Conservation (phyloP, 225 moss, liverwort and hornwort species). For the Lunularia cruciata region DNA sequence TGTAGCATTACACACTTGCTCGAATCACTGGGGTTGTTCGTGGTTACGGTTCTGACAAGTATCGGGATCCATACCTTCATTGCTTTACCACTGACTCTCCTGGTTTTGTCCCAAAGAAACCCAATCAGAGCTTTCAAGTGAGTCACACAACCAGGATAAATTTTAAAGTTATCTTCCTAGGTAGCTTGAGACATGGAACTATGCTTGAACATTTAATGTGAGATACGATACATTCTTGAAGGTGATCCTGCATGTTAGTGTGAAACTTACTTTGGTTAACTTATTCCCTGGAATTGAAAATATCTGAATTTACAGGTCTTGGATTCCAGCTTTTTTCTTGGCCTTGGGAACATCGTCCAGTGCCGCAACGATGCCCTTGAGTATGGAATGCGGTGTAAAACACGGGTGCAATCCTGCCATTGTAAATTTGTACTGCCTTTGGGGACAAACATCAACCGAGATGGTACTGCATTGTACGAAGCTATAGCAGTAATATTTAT, state of each 20-base stretch:
- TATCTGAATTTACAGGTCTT: conserved; percentile 20
- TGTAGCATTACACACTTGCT: conserved; percentile 26
- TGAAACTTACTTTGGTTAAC: too few species aligned
- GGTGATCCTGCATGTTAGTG: too few species aligned
- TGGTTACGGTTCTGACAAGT: conserved; percentile 23
- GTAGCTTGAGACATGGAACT: too few species aligned
- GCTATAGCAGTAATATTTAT: conserved; percentile 35
- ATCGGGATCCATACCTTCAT: conserved; percentile 27
- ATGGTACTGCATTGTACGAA: conserved; percentile 36
- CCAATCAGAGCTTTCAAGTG: conserved; percentile 33
- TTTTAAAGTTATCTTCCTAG: too few species aligned
- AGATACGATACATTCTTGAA: too few species aligned
- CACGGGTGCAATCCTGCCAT: conserved; percentile 25
- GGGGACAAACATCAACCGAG: conserved; percentile 38
- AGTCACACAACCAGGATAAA: too few species aligned
- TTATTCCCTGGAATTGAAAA: too few species aligned
- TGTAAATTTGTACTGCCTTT: conserved; percentile 40
- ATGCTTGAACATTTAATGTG: too few species aligned
- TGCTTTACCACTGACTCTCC: conserved; percentile 25
- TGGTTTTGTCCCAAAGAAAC: conserved; percentile 24
- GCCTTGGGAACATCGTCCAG: conserved; percentile 37
- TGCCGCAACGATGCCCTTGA: conserved; percentile 41
- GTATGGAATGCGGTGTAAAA: conserved; percentile 28
- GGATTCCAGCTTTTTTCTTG: conserved; percentile 32
- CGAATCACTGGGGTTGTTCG: conserved; percentile 22